Evolutionary conservation across 305 asterid genomes (phyloP), one percentile per base, ranked within the genome.

Genomic region (Monarda citriodora): DNA sequence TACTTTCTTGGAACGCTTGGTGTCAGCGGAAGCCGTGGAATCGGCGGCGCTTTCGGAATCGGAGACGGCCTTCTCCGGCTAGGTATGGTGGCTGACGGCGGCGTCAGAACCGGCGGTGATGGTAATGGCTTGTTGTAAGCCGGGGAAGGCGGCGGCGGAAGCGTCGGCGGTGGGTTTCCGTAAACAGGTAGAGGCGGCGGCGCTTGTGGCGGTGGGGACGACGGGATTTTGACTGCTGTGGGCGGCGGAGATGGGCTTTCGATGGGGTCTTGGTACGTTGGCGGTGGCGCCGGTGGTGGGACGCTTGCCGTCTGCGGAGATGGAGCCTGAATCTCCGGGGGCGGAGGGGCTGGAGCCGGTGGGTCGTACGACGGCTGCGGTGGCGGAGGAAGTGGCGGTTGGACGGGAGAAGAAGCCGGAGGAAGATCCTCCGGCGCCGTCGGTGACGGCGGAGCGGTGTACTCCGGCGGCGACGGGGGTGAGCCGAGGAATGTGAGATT

Each of bases 11-110:
- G 81, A 40, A 65, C 72, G 14, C 45, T 64, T 3, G 87, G 82
- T n/a, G 44, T 44, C 15, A 74, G 72, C 6, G 89, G 85, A 12
- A 85, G 84, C 52, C 17, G 38, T 25, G 94, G 89, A 54, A 85
- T 75, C 14, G 89, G 88, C 5, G 94, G 90, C 32, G 85, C 83
- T 67, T 70, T 75, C 8, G 95, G 88, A 71, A 85, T 69, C 29
- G 73, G 72, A 54, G 34, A 58, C 37, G 68, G 61, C 56, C 63
- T 53, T 29, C 65, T 20, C 55, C 49, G 31, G 16, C 22, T 22
- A 38, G 66, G 48, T 44, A 31, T 50, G 48, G 22, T 60, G 34
- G 53, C 37, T 5, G 61, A 1, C 5, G 72, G 66, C 18, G 75
- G 56, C 46, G 71, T 53, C 67, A 17, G 18, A 13, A 7, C 8